Evolutionary conservation across 306 rosid genomes (phyloP).

Genomic region (Corylus avellana): DNA sequence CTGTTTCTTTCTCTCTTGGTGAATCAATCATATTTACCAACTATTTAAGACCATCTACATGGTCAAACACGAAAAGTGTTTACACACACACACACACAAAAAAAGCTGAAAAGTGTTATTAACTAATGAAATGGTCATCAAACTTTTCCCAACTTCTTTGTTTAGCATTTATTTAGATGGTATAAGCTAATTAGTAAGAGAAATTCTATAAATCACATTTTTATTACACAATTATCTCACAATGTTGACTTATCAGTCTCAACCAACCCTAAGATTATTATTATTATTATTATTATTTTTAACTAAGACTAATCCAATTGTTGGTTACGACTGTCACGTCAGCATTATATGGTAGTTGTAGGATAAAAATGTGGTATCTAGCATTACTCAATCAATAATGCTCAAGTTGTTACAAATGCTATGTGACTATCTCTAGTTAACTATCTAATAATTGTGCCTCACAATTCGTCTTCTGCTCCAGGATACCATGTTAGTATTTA

Average conservation of each 20-base stretch:
- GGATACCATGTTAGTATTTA: background rate
- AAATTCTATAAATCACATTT: too few relatives aligned
- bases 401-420: background rate
- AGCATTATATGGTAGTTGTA: too few relatives aligned
- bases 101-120: background rate
- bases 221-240: too few relatives aligned
- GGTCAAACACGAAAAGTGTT: background rate
- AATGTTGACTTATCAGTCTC: too few relatives aligned
- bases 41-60: background rate
- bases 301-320: too few relatives aligned
- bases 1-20: background rate
- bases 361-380: too few relatives aligned
- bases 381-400: too few relatives aligned
- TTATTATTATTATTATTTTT: too few relatives aligned
- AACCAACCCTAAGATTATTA: too few relatives aligned
- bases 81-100: background rate
- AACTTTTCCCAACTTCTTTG: background rate
- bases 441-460: background rate
- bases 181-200: background rate
- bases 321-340: too few relatives aligned
- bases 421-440: background rate
- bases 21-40: background rate
- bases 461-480: background rate
- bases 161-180: background rate
- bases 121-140: background rate